Evolutionary conservation across 257 asterid genomes (phyloP).

Genomic region (Solanum bukasovii): DNA sequence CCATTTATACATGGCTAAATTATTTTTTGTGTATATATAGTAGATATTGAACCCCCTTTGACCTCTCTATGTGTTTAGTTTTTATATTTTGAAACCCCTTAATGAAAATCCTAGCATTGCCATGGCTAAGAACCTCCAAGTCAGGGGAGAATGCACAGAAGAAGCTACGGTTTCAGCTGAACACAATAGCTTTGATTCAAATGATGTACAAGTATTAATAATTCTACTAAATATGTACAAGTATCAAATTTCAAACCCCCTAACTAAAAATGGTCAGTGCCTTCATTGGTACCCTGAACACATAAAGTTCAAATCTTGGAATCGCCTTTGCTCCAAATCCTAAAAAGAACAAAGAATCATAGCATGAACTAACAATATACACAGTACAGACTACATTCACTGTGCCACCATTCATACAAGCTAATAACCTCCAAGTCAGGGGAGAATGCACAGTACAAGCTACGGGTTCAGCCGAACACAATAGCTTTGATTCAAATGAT

Average conservation of each 20-base stretch:
- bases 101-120: too few relatives aligned
- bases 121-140: neutral
- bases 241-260: neutral
- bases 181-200: neutral
- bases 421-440: neutral
- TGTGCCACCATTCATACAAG: neutral
- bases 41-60: too few relatives aligned
- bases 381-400: neutral
- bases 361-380: neutral
- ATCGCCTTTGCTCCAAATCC: neutral
- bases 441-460: neutral
- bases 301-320: neutral
- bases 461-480: neutral
- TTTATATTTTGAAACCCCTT: too few relatives aligned
- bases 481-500: neutral
- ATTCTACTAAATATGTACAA: neutral
- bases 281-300: neutral
- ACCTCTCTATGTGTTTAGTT: too few relatives aligned
- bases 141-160: neutral
- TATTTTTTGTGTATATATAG: too few relatives aligned
- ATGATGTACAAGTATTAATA: neutral
- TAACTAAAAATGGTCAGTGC: neutral
- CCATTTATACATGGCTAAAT: too few relatives aligned
- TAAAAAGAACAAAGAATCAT: neutral
- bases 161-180: neutral